Evolutionary conservation across 345 rosid species (phyloP).

Genomic region (Populus simonii): DNA sequence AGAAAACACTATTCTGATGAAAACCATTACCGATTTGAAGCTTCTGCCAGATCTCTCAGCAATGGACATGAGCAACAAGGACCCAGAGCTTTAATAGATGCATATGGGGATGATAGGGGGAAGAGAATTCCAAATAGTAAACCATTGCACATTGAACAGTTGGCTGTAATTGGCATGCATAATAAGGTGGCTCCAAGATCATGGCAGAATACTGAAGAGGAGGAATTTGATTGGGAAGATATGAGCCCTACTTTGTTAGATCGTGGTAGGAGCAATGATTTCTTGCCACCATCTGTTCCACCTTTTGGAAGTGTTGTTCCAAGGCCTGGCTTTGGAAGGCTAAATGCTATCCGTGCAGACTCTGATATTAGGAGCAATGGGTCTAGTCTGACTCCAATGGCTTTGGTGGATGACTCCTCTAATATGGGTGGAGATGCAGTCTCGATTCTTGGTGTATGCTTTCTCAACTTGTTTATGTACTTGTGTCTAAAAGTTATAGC

Average conservation of each 20-base stretch:
- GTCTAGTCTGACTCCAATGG: constrained; percentile 39
- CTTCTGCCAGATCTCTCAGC: constrained; percentile 34
- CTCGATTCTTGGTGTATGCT: constrained; percentile 40
- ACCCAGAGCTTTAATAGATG: constrained; percentile 92
- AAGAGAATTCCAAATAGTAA: constrained; percentile 43
- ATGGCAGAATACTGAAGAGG: constrained; percentile 99
- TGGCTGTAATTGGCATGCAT: constrained; percentile 53
- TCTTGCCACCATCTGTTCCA: constrained; percentile 45
- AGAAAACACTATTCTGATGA: constrained; percentile 51
- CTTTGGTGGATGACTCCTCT: constrained; percentile 37
- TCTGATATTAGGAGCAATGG: constrained; percentile 42
- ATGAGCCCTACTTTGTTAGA: constrained; percentile 88
- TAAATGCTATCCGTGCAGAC: constrained; percentile 33
- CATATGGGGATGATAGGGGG: constrained; percentile 87
- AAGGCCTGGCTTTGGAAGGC: constrained; percentile 48
- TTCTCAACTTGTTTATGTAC: constrained; percentile 8
- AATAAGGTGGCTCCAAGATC: constrained; percentile 51
- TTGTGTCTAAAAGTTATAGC: neutral
- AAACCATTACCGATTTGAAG: constrained; percentile 32
- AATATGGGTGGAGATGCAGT: constrained; percentile 33
- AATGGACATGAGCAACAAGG: constrained; percentile 63
- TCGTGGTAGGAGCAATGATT: constrained; percentile 47
- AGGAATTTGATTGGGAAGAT: constrained; percentile 99
- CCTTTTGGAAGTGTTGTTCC: constrained; percentile 41
- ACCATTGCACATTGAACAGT: constrained; percentile 40